phyloP scores from a whole-genome alignment of 805 yeast species.

The Kodamaea neixiangensis region DNA sequence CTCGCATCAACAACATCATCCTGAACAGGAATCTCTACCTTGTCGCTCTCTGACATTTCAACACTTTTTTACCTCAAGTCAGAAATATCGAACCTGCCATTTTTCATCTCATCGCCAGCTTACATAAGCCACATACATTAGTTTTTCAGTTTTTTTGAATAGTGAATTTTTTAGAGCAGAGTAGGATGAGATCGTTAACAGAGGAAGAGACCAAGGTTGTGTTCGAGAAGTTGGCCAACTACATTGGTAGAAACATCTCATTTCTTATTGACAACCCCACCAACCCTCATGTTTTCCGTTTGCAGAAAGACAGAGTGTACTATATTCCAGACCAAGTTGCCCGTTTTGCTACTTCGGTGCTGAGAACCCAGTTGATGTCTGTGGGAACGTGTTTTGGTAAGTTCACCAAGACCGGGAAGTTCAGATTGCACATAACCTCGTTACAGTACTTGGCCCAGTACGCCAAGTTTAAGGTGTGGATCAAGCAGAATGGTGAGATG shows the following conservation, averaged over 20 bases:
- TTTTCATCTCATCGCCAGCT: constrained; percentile 4
- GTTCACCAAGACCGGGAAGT: constrained; percentile 96
- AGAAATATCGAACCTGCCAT: neutral
- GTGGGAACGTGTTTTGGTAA: constrained; percentile 93
- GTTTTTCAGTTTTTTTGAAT: neutral
- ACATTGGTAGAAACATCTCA: constrained; percentile 94
- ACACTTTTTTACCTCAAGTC: neutral
- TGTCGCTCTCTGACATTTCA: neutral
- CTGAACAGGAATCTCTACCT: neutral
- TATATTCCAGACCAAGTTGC: constrained; percentile 84
- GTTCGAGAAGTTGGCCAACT: constrained; percentile 93
- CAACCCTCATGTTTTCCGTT: constrained; percentile 90
- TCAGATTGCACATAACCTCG: constrained; percentile 92
- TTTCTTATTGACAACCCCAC: constrained; percentile 80
- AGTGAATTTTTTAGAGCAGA: neutral
- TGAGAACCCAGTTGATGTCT: constrained; percentile 88
- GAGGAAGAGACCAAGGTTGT: constrained; percentile 97
- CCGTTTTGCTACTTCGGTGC: constrained; percentile 84
- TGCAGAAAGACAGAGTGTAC: constrained; percentile 95
- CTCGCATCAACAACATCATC: neutral
- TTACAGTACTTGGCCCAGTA: constrained; percentile 77
- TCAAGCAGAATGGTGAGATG: constrained; percentile 97
- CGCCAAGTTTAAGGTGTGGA: constrained; percentile 95
- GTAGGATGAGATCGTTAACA: constrained; percentile 84
- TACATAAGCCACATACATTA: neutral